phyloP scores from a whole-genome alignment of 2,329 filamentous ascomycete genomes.

The Xylaria sp. region DNA sequence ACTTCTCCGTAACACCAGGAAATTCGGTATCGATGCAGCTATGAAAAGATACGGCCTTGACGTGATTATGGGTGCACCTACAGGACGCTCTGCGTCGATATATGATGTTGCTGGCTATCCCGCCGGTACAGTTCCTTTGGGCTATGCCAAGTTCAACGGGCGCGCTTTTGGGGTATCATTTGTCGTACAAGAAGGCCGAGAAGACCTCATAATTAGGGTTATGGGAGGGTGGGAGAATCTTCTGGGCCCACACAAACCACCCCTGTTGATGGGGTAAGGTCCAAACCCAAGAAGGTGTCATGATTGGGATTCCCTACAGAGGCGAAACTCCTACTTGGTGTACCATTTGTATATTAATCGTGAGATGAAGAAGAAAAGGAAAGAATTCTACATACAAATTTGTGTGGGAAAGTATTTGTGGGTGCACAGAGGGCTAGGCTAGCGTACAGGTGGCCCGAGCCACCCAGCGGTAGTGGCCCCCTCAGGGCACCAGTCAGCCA shows the following conservation, averaged over 20 bases:
- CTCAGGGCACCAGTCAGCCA: no score
- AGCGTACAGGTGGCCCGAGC: no score
- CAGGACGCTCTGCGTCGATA: slow-evolving; percentile 2
- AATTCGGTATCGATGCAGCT: not conserved
- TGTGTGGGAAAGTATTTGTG: no score
- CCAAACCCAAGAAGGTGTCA: no score
- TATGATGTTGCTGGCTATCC: slow-evolving; percentile 15
- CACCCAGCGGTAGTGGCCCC: no score
- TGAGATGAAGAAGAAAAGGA: no score
- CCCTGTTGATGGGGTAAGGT: not conserved
- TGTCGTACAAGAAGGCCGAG: not conserved
- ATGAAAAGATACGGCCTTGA: not conserved
- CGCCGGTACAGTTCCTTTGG: slow-evolving; percentile 13
- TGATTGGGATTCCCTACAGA: no score
- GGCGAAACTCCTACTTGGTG: no score
- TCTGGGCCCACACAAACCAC: slow-evolving; percentile 1
- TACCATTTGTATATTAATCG: no score
- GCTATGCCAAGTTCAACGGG: slow-evolving; percentile 11
- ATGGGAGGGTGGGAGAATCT: slow-evolving; percentile 14
- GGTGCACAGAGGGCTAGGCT: no score
- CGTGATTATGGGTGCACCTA: slow-evolving; percentile 2
- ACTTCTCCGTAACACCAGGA: no score
- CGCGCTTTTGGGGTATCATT: slow-evolving; percentile 11
- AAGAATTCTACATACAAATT: no score
- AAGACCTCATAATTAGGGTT: slow-evolving; percentile 2